Conservation (phyloP, 202 grass and related monocot genomes). For the Cymbopogon flexuosus region DNA sequence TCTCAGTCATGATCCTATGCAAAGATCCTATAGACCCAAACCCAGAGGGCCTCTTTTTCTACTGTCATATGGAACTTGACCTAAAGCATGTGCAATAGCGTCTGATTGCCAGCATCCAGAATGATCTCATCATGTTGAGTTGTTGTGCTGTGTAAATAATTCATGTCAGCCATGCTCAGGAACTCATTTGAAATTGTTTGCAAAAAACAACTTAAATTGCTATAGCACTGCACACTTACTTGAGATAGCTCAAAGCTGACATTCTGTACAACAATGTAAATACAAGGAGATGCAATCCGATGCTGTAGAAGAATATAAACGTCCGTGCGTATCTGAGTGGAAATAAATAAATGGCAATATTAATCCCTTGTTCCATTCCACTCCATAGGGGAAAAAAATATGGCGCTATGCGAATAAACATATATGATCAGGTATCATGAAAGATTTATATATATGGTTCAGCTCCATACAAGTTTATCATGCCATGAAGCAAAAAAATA, state of each 20-base stretch:
- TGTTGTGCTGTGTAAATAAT: conserved; percentile 46
- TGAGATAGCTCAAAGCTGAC: conserved; percentile 89
- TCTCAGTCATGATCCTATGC: conserved; percentile 30
- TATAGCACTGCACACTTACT: conserved; percentile 42
- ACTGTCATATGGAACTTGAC: conserved; percentile 10
- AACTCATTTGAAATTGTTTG: not conserved
- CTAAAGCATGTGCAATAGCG: conserved; percentile 42
- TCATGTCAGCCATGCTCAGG: conserved; percentile 29
- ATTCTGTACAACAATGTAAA: conserved; percentile 98
- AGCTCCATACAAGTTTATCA: not conserved
- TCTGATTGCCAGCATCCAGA: conserved; percentile 82
- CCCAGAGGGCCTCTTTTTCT: conserved; percentile 14
- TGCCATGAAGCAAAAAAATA: not conserved
- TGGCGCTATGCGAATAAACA: not conserved
- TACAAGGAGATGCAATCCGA: conserved; percentile 98
- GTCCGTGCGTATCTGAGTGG: conserved; percentile 78
- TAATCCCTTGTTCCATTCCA: not conserved
- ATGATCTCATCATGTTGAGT: conserved; percentile 61
- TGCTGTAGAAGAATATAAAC: conserved; percentile 97
- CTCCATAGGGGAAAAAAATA: not conserved
- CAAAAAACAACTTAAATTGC: conserved; percentile 2
- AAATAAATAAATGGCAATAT: conserved; percentile 25
- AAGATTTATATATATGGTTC: not conserved
- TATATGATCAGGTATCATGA: not conserved
- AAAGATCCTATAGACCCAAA: conserved; percentile 30